Evolutionary conservation across 2,329 filamentous ascomycete genomes (phyloP).

Genomic region (Clonostachys solani): DNA sequence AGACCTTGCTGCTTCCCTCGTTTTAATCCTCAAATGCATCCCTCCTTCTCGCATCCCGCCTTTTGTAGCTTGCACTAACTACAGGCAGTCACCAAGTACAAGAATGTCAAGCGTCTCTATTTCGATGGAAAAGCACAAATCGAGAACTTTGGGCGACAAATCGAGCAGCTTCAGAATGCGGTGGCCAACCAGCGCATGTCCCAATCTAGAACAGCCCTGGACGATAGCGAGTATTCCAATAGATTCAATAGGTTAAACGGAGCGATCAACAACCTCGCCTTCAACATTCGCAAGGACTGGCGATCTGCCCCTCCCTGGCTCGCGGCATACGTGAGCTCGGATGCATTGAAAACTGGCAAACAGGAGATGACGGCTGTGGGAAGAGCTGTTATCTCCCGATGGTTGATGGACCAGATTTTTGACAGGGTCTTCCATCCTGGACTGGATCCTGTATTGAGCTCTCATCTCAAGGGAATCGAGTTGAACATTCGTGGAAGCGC

Average conservation of each 20-base stretch:
- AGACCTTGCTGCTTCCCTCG: not conserved
- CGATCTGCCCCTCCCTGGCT: slow-evolving; percentile 77
- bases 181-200: slow-evolving; percentile 94
- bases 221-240: slow-evolving; percentile 89
- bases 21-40: slow-evolving; percentile 2
- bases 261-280: slow-evolving; percentile 89
- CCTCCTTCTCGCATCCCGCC: not conserved
- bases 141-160: slow-evolving; percentile 79
- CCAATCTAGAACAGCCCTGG: slow-evolving; percentile 87
- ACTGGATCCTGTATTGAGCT: slow-evolving; percentile 71
- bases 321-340: slow-evolving; percentile 72
- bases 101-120: slow-evolving; percentile 96
- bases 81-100: slow-evolving; percentile 80
- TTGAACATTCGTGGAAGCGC: slow-evolving; percentile 78
- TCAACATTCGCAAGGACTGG: slow-evolving; percentile 97
- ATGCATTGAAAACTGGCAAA: slow-evolving; percentile 81
- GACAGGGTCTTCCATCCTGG: slow-evolving; percentile 90
- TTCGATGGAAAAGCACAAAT: slow-evolving; percentile 95
- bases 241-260: slow-evolving; percentile 90
- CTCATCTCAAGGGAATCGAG: slow-evolving; percentile 80
- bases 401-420: slow-evolving; percentile 89
- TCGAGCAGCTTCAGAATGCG: slow-evolving; percentile 95
- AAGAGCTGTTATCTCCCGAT: slow-evolving; percentile 80
- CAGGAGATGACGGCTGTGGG: slow-evolving; percentile 98
- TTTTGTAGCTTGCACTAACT: not conserved